Conservation (phyloP, 2,329 filamentous ascomycete species). For the Zymoseptoria tritici region DNA sequence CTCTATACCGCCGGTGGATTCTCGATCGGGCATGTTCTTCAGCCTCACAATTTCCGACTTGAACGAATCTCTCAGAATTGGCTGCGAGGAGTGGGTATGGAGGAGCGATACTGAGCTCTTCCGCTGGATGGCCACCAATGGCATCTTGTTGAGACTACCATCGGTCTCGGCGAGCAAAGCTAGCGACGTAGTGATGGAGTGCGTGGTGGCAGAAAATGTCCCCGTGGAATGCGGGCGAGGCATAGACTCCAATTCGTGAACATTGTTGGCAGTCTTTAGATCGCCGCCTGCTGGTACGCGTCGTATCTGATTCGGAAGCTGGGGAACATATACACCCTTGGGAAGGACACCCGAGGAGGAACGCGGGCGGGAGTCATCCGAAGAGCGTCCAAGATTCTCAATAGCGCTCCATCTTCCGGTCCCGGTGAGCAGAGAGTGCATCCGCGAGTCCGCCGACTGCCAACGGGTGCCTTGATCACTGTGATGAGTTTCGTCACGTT, state of each 20-base stretch:
- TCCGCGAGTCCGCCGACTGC: constrained; percentile 12
- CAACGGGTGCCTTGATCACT: not conserved
- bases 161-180: constrained; percentile 10
- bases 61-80: constrained; percentile 61
- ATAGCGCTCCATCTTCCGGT: constrained; percentile 16
- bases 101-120: constrained; percentile 34
- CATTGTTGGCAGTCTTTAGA: constrained; percentile 39
- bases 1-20: constrained; percentile 70
- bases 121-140: constrained; percentile 5
- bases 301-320: constrained; percentile 34
- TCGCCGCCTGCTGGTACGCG: constrained; percentile 41
- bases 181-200: constrained; percentile 8
- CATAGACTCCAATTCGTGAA: constrained; percentile 38
- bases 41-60: constrained; percentile 82
- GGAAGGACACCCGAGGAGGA: constrained; percentile 38
- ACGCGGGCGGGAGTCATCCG: constrained; percentile 6
- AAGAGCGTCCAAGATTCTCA: constrained; percentile 1
- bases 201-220: constrained; percentile 18
- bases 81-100: constrained; percentile 49
- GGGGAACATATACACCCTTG: constrained; percentile 30
- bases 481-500: not conserved
- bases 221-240: constrained; percentile 38
- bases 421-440: constrained; percentile 22
- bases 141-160: constrained; percentile 7
- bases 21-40: constrained; percentile 68